Evolutionary conservation across 78 protist genomes (phyloP).

Genomic region (Polysphondylium violaceum): DNA sequence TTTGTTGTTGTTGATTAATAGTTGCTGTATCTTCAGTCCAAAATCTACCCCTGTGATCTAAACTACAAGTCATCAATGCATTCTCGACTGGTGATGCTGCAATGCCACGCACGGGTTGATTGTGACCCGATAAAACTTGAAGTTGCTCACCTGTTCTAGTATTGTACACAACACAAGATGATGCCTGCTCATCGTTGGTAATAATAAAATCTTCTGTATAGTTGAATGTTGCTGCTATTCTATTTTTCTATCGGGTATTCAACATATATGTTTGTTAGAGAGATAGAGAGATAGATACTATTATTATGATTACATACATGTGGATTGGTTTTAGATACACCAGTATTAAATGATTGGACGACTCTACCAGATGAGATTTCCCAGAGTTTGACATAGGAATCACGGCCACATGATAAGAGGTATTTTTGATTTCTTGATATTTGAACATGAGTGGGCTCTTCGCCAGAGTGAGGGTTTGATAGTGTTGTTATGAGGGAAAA

Average conservation of each 20-base stretch:
- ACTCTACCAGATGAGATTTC: slow-evolving; percentile 80
- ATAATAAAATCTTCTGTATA: slow-evolving; percentile 84
- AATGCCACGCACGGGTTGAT: slow-evolving; percentile 51
- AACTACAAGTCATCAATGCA: slow-evolving; percentile 80
- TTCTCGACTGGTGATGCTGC: slow-evolving; percentile 81
- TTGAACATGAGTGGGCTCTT: slow-evolving; percentile 69
- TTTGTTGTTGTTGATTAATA: neutral
- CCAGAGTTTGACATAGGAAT: slow-evolving; percentile 79
- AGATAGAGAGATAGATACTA: too few species aligned
- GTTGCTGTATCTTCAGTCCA: slow-evolving; percentile 73
- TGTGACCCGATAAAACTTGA: slow-evolving; percentile 83
- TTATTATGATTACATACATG: too few species aligned
- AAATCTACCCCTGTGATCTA: slow-evolving; percentile 81
- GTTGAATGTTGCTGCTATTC: slow-evolving; percentile 68
- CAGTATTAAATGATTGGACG: slow-evolving; percentile 47
- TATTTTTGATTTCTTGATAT: slow-evolving; percentile 74
- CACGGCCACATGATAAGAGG: slow-evolving; percentile 84
- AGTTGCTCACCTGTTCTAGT: slow-evolving; percentile 73
- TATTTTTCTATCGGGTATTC: slow-evolving; percentile 59
- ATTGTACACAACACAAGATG: slow-evolving; percentile 56
- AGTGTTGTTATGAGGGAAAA: slow-evolving; percentile 38
- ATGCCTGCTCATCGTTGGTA: slow-evolving; percentile 67
- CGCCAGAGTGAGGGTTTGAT: slow-evolving; percentile 58
- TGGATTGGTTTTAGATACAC: slow-evolving; percentile 47
- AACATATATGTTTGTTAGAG: too few species aligned